Conservation (phyloP, 208 protist genomes). For the Leptomonas pyrrhocoris region DNA sequence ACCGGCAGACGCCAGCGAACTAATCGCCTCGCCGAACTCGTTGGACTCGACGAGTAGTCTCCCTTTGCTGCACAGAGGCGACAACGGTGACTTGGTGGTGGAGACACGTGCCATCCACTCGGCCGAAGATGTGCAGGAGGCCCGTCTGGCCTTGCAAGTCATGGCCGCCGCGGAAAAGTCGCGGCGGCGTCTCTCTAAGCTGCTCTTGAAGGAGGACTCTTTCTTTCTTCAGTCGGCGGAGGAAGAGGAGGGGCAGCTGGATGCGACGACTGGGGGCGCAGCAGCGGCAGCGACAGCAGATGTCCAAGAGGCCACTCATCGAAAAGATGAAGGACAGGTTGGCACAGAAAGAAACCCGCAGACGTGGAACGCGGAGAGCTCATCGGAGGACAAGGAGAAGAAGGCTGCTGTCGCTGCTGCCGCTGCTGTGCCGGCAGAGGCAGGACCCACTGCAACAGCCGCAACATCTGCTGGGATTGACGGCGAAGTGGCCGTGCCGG, state of each 20-base stretch:
- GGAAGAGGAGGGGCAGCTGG: conserved; percentile 31
- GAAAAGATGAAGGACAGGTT: too few relatives aligned
- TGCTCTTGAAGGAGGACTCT: conserved; percentile 24
- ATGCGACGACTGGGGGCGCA: not conserved
- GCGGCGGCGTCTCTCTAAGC: conserved; percentile 22
- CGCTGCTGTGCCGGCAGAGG: not conserved
- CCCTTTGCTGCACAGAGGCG: conserved; percentile 36
- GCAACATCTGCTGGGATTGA: not conserved
- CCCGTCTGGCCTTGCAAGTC: conserved; percentile 41
- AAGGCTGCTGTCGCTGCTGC: not conserved
- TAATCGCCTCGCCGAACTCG: not conserved
- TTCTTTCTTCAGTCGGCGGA: conserved; percentile 34
- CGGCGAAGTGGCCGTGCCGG: conserved; percentile 1
- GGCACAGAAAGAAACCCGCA: not conserved
- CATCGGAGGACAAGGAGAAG: not conserved
- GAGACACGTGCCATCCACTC: conserved; percentile 44
- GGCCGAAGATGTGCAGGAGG: conserved; percentile 45
- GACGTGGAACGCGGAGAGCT: not conserved
- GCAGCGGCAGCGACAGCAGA: not conserved
- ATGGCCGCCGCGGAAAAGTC: conserved; percentile 49
- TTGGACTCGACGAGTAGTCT: conserved; percentile 9
- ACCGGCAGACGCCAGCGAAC: too few relatives aligned
- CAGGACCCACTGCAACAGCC: not conserved
- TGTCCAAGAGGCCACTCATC: not conserved
- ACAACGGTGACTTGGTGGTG: conserved; percentile 36